These are phyloP conservation scores for Cladorrhinum sp. DNA, from an alignment of 2,329 filamentous ascomycete genomes.

Conservation along the genomic window DNA sequence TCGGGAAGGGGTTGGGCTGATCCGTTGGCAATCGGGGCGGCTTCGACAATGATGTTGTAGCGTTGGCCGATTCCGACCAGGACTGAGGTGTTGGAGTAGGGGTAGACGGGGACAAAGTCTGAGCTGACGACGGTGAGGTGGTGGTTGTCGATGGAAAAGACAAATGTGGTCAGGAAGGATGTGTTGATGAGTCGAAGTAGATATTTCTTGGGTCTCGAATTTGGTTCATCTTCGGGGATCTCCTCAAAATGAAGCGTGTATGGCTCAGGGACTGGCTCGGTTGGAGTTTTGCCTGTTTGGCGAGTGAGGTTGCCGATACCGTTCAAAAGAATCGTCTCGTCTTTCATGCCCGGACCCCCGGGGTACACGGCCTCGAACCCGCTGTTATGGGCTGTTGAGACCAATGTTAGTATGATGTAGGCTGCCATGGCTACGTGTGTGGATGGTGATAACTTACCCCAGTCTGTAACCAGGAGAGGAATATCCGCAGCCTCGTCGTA, in stretches of 20 bases:
- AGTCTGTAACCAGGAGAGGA: neutral
- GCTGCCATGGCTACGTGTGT: neutral
- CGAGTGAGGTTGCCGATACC: slow-evolving; percentile 1
- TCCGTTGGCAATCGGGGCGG: slow-evolving; percentile 1
- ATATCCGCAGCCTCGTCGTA: neutral
- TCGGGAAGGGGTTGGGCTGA: slow-evolving; percentile 26
- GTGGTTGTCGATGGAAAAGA: slow-evolving; percentile 47
- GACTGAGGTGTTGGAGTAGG: slow-evolving; percentile 46
- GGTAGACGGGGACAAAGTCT: slow-evolving; percentile 47
- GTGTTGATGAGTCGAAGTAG: slow-evolving; percentile 39
- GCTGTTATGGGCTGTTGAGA: neutral
- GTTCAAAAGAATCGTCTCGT: slow-evolving; percentile 1
- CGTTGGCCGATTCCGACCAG: slow-evolving; percentile 40
- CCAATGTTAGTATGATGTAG: neutral
- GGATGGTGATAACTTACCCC: neutral
- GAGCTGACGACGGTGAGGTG: slow-evolving; percentile 45
- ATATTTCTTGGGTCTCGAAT: slow-evolving; percentile 1
- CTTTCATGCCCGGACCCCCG: neutral
- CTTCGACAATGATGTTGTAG: slow-evolving; percentile 16
- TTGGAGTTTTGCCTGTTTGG: neutral
- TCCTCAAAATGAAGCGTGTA: slow-evolving; percentile 10
- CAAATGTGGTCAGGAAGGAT: slow-evolving; percentile 41
- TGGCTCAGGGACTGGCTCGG: neutral
- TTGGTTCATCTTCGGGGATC: neutral
- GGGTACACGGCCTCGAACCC: neutral